Evolutionary conservation across 2,329 filamentous ascomycete species (phyloP).

Genomic region (Mycosphaerella sp.): DNA sequence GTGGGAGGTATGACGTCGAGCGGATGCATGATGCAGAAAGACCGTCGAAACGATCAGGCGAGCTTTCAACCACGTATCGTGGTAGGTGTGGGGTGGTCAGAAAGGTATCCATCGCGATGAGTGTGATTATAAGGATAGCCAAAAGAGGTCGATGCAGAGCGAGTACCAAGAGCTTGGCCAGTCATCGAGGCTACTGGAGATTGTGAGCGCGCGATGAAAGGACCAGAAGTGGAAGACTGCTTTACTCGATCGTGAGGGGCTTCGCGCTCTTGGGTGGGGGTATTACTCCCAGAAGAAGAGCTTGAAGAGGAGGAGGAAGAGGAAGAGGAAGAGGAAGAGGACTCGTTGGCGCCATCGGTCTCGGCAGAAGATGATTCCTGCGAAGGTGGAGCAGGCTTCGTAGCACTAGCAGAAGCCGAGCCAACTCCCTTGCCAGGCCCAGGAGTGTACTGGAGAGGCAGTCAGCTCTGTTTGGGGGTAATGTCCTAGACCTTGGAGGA

Average conservation of each 20-base stretch:
- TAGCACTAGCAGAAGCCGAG: constrained; percentile 15
- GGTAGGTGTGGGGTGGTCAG: constrained; percentile 32
- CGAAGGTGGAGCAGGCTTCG: constrained; percentile 5
- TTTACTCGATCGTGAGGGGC: constrained; percentile 25
- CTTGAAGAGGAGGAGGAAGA: constrained; percentile 22
- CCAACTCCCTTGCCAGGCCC: constrained; percentile 27
- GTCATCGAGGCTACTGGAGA: constrained; percentile 29
- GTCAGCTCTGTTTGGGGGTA: constrained; percentile 28
- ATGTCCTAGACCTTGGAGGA: constrained; percentile 23
- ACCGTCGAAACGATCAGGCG: constrained; percentile 13
- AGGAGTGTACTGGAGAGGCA: constrained; percentile 33
- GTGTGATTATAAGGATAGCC: constrained; percentile 34
- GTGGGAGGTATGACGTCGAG: constrained; percentile 16
- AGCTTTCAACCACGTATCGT: constrained; percentile 33
- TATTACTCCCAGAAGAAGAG: constrained; percentile 23
- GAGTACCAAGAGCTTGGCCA: constrained; percentile 23
- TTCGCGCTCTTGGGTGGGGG: constrained; percentile 28
- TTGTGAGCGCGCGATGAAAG: constrained; percentile 30
- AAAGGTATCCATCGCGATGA: constrained; percentile 32
- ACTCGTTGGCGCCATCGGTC: constrained; percentile 13
- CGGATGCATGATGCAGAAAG: constrained; percentile 14
- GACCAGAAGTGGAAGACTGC: constrained; percentile 19
- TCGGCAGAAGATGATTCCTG: constrained; percentile 9
- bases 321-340: constrained; percentile 20
- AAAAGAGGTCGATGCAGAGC: constrained; percentile 31